Evolutionary conservation across 2,329 filamentous ascomycete species (phyloP).

Genomic region (Coniochaeta prunicola): DNA sequence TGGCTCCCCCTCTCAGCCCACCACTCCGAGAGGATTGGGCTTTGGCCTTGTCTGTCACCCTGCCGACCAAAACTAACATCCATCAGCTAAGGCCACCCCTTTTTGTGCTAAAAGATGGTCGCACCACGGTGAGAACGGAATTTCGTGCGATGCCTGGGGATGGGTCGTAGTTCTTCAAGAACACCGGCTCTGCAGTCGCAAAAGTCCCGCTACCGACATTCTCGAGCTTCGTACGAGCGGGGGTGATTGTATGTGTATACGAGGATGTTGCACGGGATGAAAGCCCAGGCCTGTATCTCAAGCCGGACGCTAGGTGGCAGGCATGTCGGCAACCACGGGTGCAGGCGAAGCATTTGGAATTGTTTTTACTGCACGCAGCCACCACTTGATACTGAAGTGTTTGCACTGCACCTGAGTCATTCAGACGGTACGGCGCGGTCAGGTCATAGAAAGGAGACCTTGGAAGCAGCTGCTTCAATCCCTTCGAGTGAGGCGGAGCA

Average conservation of each 20-base stretch:
- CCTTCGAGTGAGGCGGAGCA: slow-evolving; percentile 52
- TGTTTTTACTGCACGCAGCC: slow-evolving; percentile 35
- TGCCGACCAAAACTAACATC: slow-evolving; percentile 59
- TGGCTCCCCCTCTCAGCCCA: slow-evolving; percentile 51
- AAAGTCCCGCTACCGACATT: slow-evolving; percentile 26
- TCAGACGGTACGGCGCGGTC: slow-evolving; percentile 37
- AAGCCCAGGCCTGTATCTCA: slow-evolving; percentile 62
- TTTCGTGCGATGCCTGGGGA: slow-evolving; percentile 46
- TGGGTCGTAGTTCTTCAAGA: slow-evolving; percentile 46
- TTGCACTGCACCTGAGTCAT: slow-evolving; percentile 22
- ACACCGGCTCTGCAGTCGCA: slow-evolving; percentile 26
- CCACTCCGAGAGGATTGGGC: slow-evolving; percentile 57
- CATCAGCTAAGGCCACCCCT: slow-evolving; percentile 44
- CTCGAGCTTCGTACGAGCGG: slow-evolving; percentile 5
- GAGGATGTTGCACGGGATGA: slow-evolving; percentile 53
- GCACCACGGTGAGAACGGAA: slow-evolving; percentile 59
- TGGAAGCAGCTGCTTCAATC: slow-evolving; percentile 33
- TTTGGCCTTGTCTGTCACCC: slow-evolving; percentile 40
- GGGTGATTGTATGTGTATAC: slow-evolving; percentile 15
- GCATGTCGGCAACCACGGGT: slow-evolving; percentile 55
- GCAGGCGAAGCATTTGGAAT: slow-evolving; percentile 49
- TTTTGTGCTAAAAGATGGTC: slow-evolving; percentile 54
- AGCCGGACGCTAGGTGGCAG: slow-evolving; percentile 54
- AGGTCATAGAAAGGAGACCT: slow-evolving; percentile 46
- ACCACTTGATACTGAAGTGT: slow-evolving; percentile 49